A percentile compares a stretch with the other conserved stretches of the same genome.
Conservation (phyloP, 1,284 basidiomycete species). For the Pascua sp. region DNA sequence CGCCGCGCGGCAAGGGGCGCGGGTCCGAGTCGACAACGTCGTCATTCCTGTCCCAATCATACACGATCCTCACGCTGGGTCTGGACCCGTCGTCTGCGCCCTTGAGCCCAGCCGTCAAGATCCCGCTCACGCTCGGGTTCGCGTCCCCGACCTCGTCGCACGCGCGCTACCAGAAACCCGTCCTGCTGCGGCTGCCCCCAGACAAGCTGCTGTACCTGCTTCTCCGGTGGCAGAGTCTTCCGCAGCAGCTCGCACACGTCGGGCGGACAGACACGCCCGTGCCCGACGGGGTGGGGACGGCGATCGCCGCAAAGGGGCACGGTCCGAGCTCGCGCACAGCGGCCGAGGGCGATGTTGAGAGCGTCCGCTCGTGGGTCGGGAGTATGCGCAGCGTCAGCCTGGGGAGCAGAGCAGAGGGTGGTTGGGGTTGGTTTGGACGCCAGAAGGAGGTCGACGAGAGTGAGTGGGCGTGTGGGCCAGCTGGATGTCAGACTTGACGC, state of each 20-base stretch:
- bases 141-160: conserved; percentile 22
- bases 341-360: conserved; percentile 43
- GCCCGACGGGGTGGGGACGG: conserved; percentile 27
- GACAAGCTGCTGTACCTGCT: conserved; percentile 47
- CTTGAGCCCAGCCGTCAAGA: conserved; percentile 35
- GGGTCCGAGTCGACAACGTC: conserved; percentile 5
- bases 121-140: conserved; percentile 45
- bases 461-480: conserved; percentile 16
- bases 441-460: conserved; percentile 41
- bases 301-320: conserved; percentile 31
- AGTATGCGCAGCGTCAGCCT: conserved; percentile 42
- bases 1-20: conserved; percentile 4
- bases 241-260: conserved; percentile 38
- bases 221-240: conserved; percentile 43
- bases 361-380: conserved; percentile 48
- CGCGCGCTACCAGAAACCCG: conserved; percentile 19
- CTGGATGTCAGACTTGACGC: no score
- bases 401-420: conserved; percentile 3
- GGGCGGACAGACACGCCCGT: conserved; percentile 46
- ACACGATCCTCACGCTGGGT: conserved; percentile 47
- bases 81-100: conserved; percentile 44
- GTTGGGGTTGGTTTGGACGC: conserved; percentile 35
- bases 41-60: conserved; percentile 39
- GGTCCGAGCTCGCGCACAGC: conserved; percentile 1
- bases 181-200: conserved; percentile 45